A percentile compares a stretch with the other conserved stretches of the same genome.
phyloP scores from a whole-genome alignment of 2,329 filamentous ascomycete species.

The Fusarium siculi region DNA sequence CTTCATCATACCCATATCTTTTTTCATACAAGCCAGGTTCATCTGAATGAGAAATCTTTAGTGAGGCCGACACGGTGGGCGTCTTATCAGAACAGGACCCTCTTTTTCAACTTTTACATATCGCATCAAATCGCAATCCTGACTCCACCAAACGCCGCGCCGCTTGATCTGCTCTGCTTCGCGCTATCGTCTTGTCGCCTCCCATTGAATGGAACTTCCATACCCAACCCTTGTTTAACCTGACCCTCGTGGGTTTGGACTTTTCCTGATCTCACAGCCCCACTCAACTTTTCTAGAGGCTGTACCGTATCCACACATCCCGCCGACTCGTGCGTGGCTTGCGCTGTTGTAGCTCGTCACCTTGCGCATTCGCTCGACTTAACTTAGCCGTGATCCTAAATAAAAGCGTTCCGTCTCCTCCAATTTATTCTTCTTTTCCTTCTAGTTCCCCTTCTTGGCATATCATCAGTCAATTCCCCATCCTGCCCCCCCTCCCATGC shows the following conservation, averaged over 20 bases:
- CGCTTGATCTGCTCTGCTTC: constrained; percentile 40
- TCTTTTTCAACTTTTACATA: constrained; percentile 43
- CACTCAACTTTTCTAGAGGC: constrained; percentile 35
- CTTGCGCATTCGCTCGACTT: constrained; percentile 24
- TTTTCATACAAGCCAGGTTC: constrained; percentile 21
- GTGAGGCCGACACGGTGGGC: constrained; percentile 33
- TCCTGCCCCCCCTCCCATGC: constrained; percentile 5
- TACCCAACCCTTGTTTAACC: constrained; percentile 31
- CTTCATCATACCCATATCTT: constrained; percentile 8
- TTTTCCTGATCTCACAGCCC: constrained; percentile 40
- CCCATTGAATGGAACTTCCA: constrained; percentile 33
- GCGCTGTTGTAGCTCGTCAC: constrained; percentile 36
- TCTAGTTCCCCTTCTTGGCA: constrained; percentile 37
- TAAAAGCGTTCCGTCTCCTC: constrained; percentile 44
- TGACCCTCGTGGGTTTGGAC: constrained; percentile 29
- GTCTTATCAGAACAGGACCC: constrained; percentile 45
- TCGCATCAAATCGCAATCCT: constrained; percentile 32
- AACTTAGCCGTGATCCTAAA: constrained; percentile 38
- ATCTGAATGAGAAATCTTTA: constrained; percentile 20
- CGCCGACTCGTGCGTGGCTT: constrained; percentile 38
- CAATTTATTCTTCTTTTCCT: constrained; percentile 34
- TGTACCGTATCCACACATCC: constrained; percentile 38
- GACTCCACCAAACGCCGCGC: constrained; percentile 40
- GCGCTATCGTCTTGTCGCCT: constrained; percentile 36
- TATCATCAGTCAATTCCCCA: constrained; percentile 24